Percentiles rank a stretch among this genome's conserved stretches.
Conservation (phyloP, 2,329 filamentous ascomycete genomes). For the Diaporthe ampelina region DNA sequence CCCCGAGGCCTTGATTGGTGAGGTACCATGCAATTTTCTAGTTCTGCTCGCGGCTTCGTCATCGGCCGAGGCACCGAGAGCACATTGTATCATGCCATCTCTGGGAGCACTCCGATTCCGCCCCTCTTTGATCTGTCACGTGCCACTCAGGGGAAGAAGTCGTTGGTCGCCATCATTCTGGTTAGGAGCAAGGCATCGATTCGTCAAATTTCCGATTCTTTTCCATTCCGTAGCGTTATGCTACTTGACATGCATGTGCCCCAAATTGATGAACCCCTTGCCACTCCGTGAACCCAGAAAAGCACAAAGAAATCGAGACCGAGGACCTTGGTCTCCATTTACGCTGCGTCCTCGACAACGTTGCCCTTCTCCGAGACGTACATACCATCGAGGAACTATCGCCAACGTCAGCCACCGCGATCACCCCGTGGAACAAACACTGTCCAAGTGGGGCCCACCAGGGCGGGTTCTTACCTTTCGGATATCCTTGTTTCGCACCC, state of each 20-base stretch:
- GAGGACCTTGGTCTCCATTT: slow-evolving; percentile 41
- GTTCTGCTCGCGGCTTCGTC: slow-evolving; percentile 11
- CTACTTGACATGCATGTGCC: slow-evolving; percentile 70
- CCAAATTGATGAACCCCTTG: slow-evolving; percentile 67
- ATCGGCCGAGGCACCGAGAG: slow-evolving; percentile 5
- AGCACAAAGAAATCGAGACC: slow-evolving; percentile 57
- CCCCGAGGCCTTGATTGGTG: not conserved
- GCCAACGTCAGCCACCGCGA: not conserved
- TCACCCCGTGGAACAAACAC: not conserved
- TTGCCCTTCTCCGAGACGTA: slow-evolving; percentile 99
- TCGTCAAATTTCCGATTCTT: slow-evolving; percentile 51
- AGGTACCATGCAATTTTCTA: slow-evolving; percentile 35
- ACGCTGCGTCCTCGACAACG: slow-evolving; percentile 77
- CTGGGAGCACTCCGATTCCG: not conserved
- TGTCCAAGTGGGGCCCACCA: not conserved
- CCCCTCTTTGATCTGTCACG: slow-evolving; percentile 24
- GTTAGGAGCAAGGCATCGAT: slow-evolving; percentile 39
- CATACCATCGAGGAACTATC: slow-evolving; percentile 98
- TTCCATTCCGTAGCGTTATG: slow-evolving; percentile 50
- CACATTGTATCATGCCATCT: not conserved
- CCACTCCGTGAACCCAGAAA: slow-evolving; percentile 74
- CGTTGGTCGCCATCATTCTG: slow-evolving; percentile 37
- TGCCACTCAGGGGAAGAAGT: slow-evolving; percentile 19
- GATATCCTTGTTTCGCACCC: slow-evolving; percentile 99
- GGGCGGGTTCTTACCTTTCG: slow-evolving; percentile 77